phyloP scores from a whole-genome alignment of 257 asterid species.

The Solanum dulcamara region DNA sequence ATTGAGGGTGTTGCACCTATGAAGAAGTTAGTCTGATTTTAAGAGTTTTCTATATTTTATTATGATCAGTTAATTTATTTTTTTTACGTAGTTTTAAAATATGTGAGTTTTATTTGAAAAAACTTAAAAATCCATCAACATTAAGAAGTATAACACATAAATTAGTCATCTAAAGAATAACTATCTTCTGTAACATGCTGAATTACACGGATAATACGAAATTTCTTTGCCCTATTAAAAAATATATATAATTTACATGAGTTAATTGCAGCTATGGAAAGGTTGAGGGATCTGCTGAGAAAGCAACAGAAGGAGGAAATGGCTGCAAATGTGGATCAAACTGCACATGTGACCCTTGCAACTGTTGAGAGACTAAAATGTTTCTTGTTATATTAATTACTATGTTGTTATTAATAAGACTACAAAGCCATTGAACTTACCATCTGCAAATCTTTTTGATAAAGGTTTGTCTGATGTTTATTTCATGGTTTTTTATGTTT shows the following conservation, averaged over 20 bases:
- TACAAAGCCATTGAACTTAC: background rate
- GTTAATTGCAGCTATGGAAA: background rate
- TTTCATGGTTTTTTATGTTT: background rate
- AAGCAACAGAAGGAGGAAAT: slow-evolving; percentile 26
- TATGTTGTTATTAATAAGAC: background rate
- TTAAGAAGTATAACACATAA: background rate
- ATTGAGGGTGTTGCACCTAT: slow-evolving; percentile 13
- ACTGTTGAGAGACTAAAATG: slow-evolving; percentile 5
- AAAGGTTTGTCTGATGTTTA: background rate
- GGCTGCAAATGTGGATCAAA: slow-evolving; percentile 28
- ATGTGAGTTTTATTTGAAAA: too few species aligned
- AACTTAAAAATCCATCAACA: too few species aligned
- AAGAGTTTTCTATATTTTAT: background rate
- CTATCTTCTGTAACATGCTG: background rate
- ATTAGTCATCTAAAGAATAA: background rate
- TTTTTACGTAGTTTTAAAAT: background rate
- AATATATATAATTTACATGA: background rate
- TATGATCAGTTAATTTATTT: background rate
- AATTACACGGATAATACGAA: background rate
- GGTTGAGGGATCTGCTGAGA: slow-evolving; percentile 10
- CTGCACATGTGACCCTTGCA: slow-evolving; percentile 31
- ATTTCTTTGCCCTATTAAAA: background rate
- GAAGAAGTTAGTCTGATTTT: slow-evolving; percentile 5
- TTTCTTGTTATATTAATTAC: background rate
- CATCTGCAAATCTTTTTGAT: background rate